Evolutionary conservation across 2,329 filamentous ascomycete genomes (phyloP).

Genomic region (Acrocalymma vagum): DNA sequence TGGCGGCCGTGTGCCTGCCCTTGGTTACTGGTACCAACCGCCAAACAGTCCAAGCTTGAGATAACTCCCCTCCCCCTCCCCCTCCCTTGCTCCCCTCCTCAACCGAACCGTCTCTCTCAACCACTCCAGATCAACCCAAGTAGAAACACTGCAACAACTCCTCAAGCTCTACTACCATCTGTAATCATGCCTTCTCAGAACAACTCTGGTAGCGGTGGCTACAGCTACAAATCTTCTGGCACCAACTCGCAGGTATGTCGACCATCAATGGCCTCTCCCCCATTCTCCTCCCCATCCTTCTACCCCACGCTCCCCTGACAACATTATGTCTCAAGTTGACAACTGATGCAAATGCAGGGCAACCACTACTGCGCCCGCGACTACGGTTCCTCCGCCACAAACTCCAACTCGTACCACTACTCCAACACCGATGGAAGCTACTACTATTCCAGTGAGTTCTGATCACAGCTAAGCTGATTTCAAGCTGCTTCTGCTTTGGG

Average conservation of each 20-base stretch:
- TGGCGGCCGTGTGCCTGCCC: too few relatives aligned
- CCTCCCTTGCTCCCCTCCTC: too few relatives aligned
- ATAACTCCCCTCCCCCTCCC: too few relatives aligned
- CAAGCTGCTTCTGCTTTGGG: constrained; percentile 12
- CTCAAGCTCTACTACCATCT: constrained; percentile 16
- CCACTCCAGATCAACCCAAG: too few relatives aligned
- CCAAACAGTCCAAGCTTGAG: too few relatives aligned
- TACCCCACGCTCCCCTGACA: not conserved
- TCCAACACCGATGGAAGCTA: constrained; percentile 47
- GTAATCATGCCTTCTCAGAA: constrained; percentile 13
- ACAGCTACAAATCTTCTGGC: constrained; percentile 50
- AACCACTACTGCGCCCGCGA: constrained; percentile 52
- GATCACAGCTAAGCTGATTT: constrained; percentile 2
- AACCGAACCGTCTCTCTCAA: too few relatives aligned
- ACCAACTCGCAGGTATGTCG: constrained; percentile 46
- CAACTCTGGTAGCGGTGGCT: constrained; percentile 30
- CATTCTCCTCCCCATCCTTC: too few relatives aligned
- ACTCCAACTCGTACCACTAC: constrained; percentile 51
- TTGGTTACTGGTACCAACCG: too few relatives aligned
- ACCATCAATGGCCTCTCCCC: not conserved
- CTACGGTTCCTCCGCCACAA: constrained; percentile 43
- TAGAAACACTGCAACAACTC: too few relatives aligned
- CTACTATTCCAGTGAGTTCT: constrained; percentile 43
- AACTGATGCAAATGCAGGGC: constrained; percentile 29
- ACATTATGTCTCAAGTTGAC: too few relatives aligned